Conservation (phyloP, 2,329 filamentous ascomycete species). For the Arthrobotrys entomopaga region DNA sequence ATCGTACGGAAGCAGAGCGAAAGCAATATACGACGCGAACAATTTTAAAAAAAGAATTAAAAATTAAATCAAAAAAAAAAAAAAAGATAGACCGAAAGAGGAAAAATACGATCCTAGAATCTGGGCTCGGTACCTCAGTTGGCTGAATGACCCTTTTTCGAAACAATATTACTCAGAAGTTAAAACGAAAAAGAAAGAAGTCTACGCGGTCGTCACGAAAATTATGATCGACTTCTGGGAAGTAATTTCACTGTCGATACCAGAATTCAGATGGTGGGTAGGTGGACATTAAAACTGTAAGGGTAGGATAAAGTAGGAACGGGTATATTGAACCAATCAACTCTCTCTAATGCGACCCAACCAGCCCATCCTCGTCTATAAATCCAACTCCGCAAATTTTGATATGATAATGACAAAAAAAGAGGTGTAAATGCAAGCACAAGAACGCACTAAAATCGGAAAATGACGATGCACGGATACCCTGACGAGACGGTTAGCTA, state of each 20-base stretch:
- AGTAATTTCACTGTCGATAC: slow-evolving; percentile 33
- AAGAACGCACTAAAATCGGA: slow-evolving; percentile 52
- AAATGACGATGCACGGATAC: slow-evolving; percentile 56
- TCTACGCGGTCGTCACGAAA: slow-evolving; percentile 9
- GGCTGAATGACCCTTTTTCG: not conserved
- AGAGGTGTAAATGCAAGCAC: slow-evolving; percentile 53
- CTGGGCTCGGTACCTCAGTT: not conserved
- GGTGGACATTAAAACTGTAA: slow-evolving; percentile 56
- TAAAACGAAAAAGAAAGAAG: slow-evolving; percentile 10
- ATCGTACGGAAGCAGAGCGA: slow-evolving; percentile 39
- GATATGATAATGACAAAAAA: slow-evolving; percentile 54
- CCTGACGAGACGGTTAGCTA: slow-evolving; percentile 49
- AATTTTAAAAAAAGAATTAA: too few species aligned
- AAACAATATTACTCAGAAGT: too few species aligned
- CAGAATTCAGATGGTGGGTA: slow-evolving; percentile 50
- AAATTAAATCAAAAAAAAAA: slow-evolving; percentile 2
- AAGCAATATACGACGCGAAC: too few species aligned
- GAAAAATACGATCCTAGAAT: slow-evolving; percentile 28
- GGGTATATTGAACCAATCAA: slow-evolving; percentile 56
- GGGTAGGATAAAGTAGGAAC: slow-evolving; percentile 56
- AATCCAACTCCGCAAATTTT: slow-evolving; percentile 56
- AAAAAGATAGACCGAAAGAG: slow-evolving; percentile 25
- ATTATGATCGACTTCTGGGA: slow-evolving; percentile 15
- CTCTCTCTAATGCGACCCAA: slow-evolving; percentile 55
- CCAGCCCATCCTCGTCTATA: slow-evolving; percentile 56